Base-by-base conservation (phyloP, 2,329 filamentous ascomycete genomes). In the Colletotrichum incanum region DNA sequence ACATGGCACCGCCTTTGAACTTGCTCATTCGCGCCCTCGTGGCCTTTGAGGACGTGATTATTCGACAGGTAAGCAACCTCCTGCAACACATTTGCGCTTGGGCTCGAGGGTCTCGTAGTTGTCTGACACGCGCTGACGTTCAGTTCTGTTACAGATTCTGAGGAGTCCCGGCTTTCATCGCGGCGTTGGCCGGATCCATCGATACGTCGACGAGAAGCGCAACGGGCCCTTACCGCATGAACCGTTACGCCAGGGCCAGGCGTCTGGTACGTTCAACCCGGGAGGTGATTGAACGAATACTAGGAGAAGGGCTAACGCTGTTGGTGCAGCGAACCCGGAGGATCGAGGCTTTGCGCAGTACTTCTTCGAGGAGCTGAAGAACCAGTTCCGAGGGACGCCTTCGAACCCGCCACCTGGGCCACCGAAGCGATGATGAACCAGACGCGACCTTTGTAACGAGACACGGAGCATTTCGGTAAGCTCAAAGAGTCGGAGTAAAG, bases 121-220 rank as follows among this genome's bases (percentile, higher is more conserved):
- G 9, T 6, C 6, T n/a, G 37, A 18, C 31, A 45, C 31, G 31
- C 20, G 12, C 58, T 52, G n/a, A 52, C n/a, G 4, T 41, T 8
- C 2, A 3, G 7, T 2, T 43, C 9, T 3, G 11, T 8, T 8
- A 18, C 73, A 88, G 85, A 85, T 89, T 66, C 85, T 90, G 20
- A 81, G 83, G 31, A 86, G 83, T 20, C 87, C 86, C 1, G 80
- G 81, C 11, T 90, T 89, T 76, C 87, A 89, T 73, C 84, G 84
- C 72, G 83, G 83, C 4, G 88, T 90, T 49, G 85, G 85, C 9
- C 82, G 84, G n/a, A 86, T 90, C 43, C 87, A 90, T 71, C 83
- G 83, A 18, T 81, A 78, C 4, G 83, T 90, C 47, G 79, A 90
- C 75, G 86, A 89, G 72, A 77, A 80, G 23, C 82, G 83, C 55